Evolutionary conservation across 192 early-diverging fungal species (phyloP).

Genomic region (Obelidium mucronatum): DNA sequence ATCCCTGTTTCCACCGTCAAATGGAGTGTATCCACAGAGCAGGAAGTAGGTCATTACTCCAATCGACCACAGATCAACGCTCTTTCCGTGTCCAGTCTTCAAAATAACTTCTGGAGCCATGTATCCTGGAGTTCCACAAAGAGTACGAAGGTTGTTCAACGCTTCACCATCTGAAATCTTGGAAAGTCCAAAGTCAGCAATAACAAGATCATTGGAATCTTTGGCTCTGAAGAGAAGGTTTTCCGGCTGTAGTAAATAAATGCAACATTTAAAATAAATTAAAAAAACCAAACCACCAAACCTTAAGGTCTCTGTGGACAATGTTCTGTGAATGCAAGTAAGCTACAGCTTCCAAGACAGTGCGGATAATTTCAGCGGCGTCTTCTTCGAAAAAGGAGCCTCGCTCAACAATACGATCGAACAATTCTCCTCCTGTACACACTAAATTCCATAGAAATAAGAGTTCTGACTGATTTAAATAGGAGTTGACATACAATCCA

Average conservation of each 20-base stretch:
- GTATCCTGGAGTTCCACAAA: slow-evolving; percentile 58
- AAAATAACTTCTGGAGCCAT: slow-evolving; percentile 78
- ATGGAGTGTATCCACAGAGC: slow-evolving; percentile 68
- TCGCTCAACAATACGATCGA: slow-evolving; percentile 77
- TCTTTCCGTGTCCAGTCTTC: slow-evolving; percentile 82
- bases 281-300: not conserved
- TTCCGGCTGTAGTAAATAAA: slow-evolving; percentile 83
- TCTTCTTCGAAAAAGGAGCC: slow-evolving; percentile 71
- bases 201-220: slow-evolving; percentile 35
- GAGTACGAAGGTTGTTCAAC: slow-evolving; percentile 34
- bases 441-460: slow-evolving; percentile 9
- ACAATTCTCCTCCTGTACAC: slow-evolving; percentile 81
- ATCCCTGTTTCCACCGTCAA: slow-evolving; percentile 53
- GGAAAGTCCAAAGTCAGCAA: slow-evolving; percentile 83
- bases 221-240: slow-evolving; percentile 64
- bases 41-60: slow-evolving; percentile 91
- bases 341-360: slow-evolving; percentile 76
- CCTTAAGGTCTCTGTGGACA: slow-evolving; percentile 72
- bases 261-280: not conserved
- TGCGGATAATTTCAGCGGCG: slow-evolving; percentile 75
- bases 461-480: not conserved
- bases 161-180: slow-evolving; percentile 50
- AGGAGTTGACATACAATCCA: slow-evolving; percentile 50
- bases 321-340: slow-evolving; percentile 89
- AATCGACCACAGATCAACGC: slow-evolving; percentile 95